Percentiles rank a stretch among this genome's conserved stretches.
Evolutionary conservation across 176 grass and related monocot species (phyloP).

Genomic region (Ensete ventricosum): DNA sequence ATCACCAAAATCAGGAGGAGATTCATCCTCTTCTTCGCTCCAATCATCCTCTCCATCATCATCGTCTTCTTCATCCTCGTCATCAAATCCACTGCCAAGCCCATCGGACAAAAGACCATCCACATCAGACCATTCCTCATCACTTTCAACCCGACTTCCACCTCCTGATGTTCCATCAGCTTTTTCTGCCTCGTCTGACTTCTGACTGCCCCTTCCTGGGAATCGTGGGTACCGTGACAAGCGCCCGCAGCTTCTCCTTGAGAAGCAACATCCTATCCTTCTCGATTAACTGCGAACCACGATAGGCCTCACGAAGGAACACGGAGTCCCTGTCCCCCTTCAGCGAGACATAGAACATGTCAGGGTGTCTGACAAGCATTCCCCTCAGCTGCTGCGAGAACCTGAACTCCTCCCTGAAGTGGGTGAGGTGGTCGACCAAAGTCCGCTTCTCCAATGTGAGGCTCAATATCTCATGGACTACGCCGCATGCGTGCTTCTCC

Average conservation of each 20-base stretch:
- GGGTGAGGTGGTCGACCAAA: constrained; percentile 76
- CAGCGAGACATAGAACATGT: constrained; percentile 91
- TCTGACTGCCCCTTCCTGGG: constrained; percentile 12
- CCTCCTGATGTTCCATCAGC: constrained; percentile 10
- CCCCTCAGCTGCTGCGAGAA: constrained; percentile 84
- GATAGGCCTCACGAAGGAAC: constrained; percentile 89
- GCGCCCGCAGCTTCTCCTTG: constrained; percentile 94
- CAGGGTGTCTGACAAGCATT: constrained; percentile 81
- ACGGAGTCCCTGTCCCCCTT: constrained; percentile 82
- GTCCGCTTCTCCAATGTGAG: constrained; percentile 83
- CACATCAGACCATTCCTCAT: constrained; percentile 58
- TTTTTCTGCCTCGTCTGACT: constrained; percentile 17
- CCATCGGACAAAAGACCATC: constrained; percentile 50
- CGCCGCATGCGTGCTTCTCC: constrained; percentile 77
- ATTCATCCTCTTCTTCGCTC: constrained; percentile 61
- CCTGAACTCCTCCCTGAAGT: constrained; percentile 85
- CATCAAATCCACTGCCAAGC: constrained; percentile 40
- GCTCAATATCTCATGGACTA: constrained; percentile 88
- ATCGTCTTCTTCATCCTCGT: constrained; percentile 30
- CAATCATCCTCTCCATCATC: constrained; percentile 67
- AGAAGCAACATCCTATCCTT: constrained; percentile 72
- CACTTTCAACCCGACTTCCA: constrained; percentile 31
- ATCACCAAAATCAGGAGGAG: constrained; percentile 59
- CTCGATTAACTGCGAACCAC: constrained; percentile 66
- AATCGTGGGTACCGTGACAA: constrained; percentile 60